Percentiles rank a stretch among this genome's conserved stretches.
Evolutionary conservation across 2,329 filamentous ascomycete species (phyloP).

Genomic region (Exophiala xenobiotica): DNA sequence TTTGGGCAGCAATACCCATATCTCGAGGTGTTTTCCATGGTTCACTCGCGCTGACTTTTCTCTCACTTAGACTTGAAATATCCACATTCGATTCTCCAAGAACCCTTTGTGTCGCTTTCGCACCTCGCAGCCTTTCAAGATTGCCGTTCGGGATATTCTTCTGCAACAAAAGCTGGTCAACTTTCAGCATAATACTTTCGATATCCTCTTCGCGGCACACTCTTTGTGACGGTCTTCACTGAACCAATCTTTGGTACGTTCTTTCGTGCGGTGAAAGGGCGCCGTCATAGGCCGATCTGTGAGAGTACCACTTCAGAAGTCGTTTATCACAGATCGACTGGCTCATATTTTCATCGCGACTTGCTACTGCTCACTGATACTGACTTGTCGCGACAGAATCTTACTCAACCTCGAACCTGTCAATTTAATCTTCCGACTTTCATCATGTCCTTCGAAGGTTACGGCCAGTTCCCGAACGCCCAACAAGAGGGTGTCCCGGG

Average conservation of each 20-base stretch:
- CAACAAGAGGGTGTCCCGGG: constrained; percentile 55
- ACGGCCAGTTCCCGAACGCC: constrained; percentile 63
- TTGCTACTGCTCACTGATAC: neutral
- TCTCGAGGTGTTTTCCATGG: too few relatives aligned
- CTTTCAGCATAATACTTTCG: constrained; percentile 18
- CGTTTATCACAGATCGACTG: too few relatives aligned
- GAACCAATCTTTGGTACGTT: constrained; percentile 14
- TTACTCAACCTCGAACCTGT: constrained; percentile 16
- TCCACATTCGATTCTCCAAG: constrained; percentile 23
- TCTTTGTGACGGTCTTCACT: constrained; percentile 12
- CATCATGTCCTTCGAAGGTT: constrained; percentile 64
- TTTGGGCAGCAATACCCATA: too few relatives aligned
- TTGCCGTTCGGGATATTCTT: constrained; percentile 25
- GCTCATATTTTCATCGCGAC: too few relatives aligned
- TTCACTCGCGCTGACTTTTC: constrained; percentile 16
- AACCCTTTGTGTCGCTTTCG: constrained; percentile 22
- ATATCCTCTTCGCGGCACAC: constrained; percentile 12
- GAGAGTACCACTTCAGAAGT: too few relatives aligned
- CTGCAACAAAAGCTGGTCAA: constrained; percentile 25
- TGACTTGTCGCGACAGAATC: neutral
- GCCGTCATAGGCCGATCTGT: neutral
- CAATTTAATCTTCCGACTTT: constrained; percentile 15
- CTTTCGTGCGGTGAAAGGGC: neutral
- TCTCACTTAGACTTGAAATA: constrained; percentile 17
- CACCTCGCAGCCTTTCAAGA: constrained; percentile 21